Base-by-base conservation (phyloP, 1,139 yeast species). In the Wickerhamomyces sp. region DNA sequence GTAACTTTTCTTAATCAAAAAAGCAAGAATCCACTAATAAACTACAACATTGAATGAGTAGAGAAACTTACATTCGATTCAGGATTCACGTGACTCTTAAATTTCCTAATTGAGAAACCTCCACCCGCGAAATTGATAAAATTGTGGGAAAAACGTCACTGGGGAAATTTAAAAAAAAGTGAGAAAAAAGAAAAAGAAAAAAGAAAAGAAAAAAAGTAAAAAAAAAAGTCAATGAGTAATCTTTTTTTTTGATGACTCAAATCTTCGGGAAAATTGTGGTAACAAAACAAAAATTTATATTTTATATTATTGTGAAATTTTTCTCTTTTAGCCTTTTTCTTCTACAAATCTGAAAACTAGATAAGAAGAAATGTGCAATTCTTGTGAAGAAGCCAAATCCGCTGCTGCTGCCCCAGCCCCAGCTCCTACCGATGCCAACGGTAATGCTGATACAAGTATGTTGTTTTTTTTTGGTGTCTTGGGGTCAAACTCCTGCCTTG, bases 371-470 rank as follows among this genome's bases (percentile, higher is more conserved):
- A 52, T 52, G 56, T 52, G 56, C 35, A 43, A 41, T 28, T 20
- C 56, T 28, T 49, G 54, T 40, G 55, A 52, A 45, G 49, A 43
- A 19, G 43, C 45, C 35, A 41, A 41, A 40, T 37, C 41, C 26
- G 41, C 47, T 27, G 46, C 45, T 15, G 31, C 36, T 28, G 31
- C 32, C 26, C 33, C 38, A 19, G 41, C 42, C 22, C 28, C 37
- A n/a, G 25, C 16, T 10, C 21, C 16, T n/a, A 5, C 31, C 35
- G 28, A 31, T 7, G 19, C 28, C 22, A 31, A 31, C 14, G 31
- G 36, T 3, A 39, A 37, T 12, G 27, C 27, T 12, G 27, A 24
- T 24, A 6, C 27, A 24, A 10, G 27, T 24, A 24, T 24, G 27
- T 24, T 5, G 10, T 10, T 16, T 15, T 28, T 16, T 15, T 28